These are phyloP conservation scores for Boletales sp. DNA, from an alignment of 768 basidiomycete species.

Conservation along the genomic window DNA sequence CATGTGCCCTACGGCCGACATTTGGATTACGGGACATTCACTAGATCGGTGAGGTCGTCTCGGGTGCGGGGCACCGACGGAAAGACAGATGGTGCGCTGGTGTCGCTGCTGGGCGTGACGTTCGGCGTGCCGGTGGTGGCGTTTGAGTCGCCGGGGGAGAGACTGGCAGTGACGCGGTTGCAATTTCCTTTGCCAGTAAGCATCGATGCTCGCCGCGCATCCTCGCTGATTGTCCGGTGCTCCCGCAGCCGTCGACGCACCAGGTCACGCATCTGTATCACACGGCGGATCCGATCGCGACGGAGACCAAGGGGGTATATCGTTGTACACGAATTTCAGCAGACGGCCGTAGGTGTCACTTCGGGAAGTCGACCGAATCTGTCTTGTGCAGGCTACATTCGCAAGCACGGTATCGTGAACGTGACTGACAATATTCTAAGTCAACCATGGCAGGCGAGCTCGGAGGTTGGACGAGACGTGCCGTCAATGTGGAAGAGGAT, in stretches of 20 bases:
- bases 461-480: conserved; percentile 60
- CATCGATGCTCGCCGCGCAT: not conserved
- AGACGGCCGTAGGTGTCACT: conserved; percentile 60
- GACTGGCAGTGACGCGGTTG: conserved; percentile 69
- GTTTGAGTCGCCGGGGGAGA: conserved; percentile 89
- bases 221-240: not conserved
- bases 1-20: conserved; percentile 85
- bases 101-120: conserved; percentile 79
- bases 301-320: conserved; percentile 63
- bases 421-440: conserved; percentile 73
- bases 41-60: conserved; percentile 44
- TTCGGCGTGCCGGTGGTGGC: conserved; percentile 87
- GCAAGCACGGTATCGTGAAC: conserved; percentile 74
- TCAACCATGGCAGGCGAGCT: conserved; percentile 66
- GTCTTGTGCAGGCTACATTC: conserved; percentile 81
- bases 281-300: conserved; percentile 91
- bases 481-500: conserved; percentile 55
- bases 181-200: conserved; percentile 84
- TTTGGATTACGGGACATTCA: conserved; percentile 84
- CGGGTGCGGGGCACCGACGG: conserved; percentile 21
- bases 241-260: conserved; percentile 58
- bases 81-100: conserved; percentile 55
- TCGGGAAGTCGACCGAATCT: conserved; percentile 79
- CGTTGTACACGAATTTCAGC: not conserved
- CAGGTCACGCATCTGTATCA: conserved; percentile 91